Conservation (phyloP, 768 basidiomycete species). For the Trametes punicea region DNA sequence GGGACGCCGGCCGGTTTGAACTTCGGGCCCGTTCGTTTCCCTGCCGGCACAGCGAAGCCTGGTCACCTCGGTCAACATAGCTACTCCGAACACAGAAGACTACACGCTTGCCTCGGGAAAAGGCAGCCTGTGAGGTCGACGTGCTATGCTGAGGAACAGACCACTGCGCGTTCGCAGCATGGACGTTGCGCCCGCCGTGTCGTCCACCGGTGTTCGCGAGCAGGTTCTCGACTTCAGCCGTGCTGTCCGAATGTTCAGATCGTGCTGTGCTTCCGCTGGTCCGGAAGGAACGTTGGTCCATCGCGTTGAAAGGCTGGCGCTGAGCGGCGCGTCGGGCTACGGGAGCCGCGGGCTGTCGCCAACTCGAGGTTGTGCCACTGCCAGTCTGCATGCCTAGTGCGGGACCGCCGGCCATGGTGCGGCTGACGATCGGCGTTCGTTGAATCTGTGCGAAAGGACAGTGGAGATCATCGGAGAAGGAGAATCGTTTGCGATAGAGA, state of each 20-base stretch:
- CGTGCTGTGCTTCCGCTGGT: constrained; percentile 23
- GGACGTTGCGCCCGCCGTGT: constrained; percentile 17
- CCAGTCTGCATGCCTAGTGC: constrained; percentile 11
- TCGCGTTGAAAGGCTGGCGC: constrained; percentile 38
- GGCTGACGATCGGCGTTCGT: constrained; percentile 61
- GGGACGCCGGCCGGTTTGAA: constrained; percentile 14
- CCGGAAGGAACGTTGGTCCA: constrained; percentile 26
- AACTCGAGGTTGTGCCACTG: constrained; percentile 22
- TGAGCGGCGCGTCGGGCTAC: constrained; percentile 36
- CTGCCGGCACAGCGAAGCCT: neutral
- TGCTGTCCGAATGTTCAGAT: constrained; percentile 48
- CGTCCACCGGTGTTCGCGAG: constrained; percentile 33
- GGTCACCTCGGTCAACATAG: neutral
- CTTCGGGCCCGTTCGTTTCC: constrained; percentile 14
- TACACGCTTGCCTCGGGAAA: neutral
- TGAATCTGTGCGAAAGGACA: constrained; percentile 63
- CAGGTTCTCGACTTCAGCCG: constrained; percentile 70
- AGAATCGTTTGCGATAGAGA: neutral
- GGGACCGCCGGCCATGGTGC: constrained; percentile 33
- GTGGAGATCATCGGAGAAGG: too few species aligned
- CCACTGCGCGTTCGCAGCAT: constrained; percentile 4
- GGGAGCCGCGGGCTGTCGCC: constrained; percentile 31
- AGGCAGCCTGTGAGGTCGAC: neutral
- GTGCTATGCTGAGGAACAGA: constrained; percentile 8
- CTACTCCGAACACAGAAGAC: neutral